Conservation (phyloP, 495 filamentous ascomycete genomes). For the Amphirosellinia nigrospora region DNA sequence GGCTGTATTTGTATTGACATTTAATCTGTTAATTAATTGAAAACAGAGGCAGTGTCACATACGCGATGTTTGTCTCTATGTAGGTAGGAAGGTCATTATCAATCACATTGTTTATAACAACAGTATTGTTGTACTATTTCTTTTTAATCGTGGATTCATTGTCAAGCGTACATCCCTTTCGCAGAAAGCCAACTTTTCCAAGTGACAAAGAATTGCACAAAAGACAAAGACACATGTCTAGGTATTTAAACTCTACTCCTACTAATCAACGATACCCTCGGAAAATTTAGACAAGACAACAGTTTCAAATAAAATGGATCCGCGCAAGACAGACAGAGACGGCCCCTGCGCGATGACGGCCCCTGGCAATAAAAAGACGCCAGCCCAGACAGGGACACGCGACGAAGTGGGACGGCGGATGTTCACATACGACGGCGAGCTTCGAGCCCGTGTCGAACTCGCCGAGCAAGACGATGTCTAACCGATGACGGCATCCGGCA, state of each 20-base stretch:
- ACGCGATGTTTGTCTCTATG: background rate
- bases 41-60: background rate
- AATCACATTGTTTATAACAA: background rate
- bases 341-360: background rate
- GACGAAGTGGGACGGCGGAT: background rate
- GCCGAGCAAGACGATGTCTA: background rate
- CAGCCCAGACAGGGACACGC: background rate
- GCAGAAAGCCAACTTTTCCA: background rate
- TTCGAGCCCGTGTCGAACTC: background rate
- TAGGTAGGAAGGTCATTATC: background rate
- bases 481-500: background rate
- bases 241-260: background rate
- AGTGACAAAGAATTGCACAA: background rate
- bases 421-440: background rate
- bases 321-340: background rate
- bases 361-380: background rate
- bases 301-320: background rate
- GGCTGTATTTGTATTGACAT: background rate
- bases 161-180: background rate
- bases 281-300: background rate
- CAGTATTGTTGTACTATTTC: background rate
- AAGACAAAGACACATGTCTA: background rate
- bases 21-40: too few species aligned
- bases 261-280: background rate
- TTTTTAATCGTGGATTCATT: background rate